A percentile compares a stretch with the other conserved stretches of the same genome.
Conservation (phyloP, 306 rosid species). For the Fagus sylvatica region DNA sequence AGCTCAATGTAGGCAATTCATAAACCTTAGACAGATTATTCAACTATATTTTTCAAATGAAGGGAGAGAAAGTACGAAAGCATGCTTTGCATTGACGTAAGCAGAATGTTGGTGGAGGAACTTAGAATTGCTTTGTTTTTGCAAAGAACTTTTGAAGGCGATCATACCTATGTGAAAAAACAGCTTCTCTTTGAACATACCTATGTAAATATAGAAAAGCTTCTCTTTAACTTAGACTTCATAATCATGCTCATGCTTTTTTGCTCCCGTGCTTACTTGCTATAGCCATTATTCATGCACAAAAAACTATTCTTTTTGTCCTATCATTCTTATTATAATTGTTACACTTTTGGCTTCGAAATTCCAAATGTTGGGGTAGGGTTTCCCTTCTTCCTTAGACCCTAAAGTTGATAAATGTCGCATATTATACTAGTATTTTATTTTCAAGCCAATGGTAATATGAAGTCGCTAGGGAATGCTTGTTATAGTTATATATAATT, state of each 20-base stretch:
- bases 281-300: conserved; percentile 33
- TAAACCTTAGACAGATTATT: background rate
- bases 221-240: conserved; percentile 22
- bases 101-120: conserved; percentile 25
- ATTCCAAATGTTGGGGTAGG: conserved; percentile 43
- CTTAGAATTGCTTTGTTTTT: conserved; percentile 23
- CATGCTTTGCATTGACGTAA: conserved; percentile 53
- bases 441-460: conserved; percentile 25
- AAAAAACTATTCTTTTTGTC: conserved; percentile 34
- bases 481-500: conserved; percentile 13
- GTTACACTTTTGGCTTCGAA: conserved; percentile 42
- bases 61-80: conserved; percentile 19
- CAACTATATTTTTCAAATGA: background rate
- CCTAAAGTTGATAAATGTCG: conserved; percentile 22
- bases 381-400: conserved; percentile 19
- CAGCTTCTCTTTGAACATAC: conserved; percentile 1
- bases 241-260: conserved; percentile 31
- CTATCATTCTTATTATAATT: conserved; percentile 28
- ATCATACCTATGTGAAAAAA: conserved; percentile 29
- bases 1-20: background rate
- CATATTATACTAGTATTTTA: background rate
- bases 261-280: conserved; percentile 54
- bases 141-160: conserved; percentile 35
- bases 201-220: conserved; percentile 26
- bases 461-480: conserved; percentile 32